Evolutionary conservation across 441 rosid species (phyloP), one percentile per base, ranked within the genome.

Genomic region (Eruca vesicaria): DNA sequence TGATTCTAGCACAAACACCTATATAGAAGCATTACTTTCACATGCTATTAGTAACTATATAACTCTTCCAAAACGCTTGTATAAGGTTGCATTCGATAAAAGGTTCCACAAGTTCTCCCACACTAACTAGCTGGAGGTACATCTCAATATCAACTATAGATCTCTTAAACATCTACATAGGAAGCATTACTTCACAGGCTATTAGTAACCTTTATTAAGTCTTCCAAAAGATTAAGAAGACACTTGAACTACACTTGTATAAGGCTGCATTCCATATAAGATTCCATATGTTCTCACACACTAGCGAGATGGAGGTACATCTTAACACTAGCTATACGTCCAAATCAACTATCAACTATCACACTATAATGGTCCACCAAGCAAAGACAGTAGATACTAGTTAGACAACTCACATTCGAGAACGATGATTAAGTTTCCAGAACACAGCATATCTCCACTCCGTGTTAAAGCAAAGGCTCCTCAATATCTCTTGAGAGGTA

Each of bases 401-500:
- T 63, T 18, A 41, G 16, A 2, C 14, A 36, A 85, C 90, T 80
- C 72, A 94, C 99, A 86, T 84, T 79, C 85, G 93, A 72, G 90
- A 78, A 18, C 81, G 92, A 79, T 85, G 90, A 62, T 87, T 79
- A 73, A 95, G 91, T 84, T 88, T 90, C 99, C 99, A 95, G 73
- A 89, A 89, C 76, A 92, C 88, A 66, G 96, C 98, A 65, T 92
- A 95, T 33, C 82, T 86, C 99, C 99, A 92, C 20, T 65, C 87
- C 8, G 96, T 79, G 72, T 90, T 82, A 63, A 83, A 86, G 88
- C 99, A 95, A 80, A 94, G 87, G 77, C 88, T 85, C 84, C 82
- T 92, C 76, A 95, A 82, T 62, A 77, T 61, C 79, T 78, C 82
- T 73, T 81, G 93, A 82, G 87, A 80, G 68, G 82, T 82, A 78